Percentiles rank a stretch among this genome's conserved stretches.
Evolutionary conservation across 2,329 filamentous ascomycete genomes (phyloP).

Genomic region (Ophiocordyceps camponoti-rufipedis): DNA sequence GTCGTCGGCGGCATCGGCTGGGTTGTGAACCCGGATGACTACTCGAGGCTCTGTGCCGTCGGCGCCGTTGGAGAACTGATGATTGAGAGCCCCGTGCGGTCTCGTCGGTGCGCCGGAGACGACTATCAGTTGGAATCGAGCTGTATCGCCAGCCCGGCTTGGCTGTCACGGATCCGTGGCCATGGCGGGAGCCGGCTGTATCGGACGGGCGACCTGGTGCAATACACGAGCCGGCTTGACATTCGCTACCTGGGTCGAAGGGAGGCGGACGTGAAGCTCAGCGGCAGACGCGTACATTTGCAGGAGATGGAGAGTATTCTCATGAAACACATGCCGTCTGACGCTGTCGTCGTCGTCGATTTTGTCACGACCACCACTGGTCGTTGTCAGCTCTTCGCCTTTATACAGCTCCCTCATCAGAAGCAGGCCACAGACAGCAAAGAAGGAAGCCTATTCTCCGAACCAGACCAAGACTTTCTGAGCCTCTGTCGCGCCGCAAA

Average conservation of each 20-base stretch:
- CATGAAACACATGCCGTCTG: neutral
- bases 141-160: constrained; percentile 25
- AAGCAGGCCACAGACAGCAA: neutral
- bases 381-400: constrained; percentile 1
- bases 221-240: constrained; percentile 9
- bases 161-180: constrained; percentile 3
- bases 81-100: constrained; percentile 8
- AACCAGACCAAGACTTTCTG: neutral
- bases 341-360: neutral
- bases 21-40: neutral
- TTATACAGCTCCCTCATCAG: neutral
- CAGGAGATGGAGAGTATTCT: constrained; percentile 1
- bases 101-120: constrained; percentile 4
- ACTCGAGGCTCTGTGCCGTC: constrained; percentile 2
- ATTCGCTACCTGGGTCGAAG: constrained; percentile 1
- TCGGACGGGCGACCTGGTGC: constrained; percentile 28
- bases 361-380: neutral
- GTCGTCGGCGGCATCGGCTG: constrained; percentile 1
- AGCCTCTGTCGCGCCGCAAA: neutral
- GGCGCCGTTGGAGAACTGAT: constrained; percentile 9
- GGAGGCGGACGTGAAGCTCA: constrained; percentile 2
- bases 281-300: constrained; percentile 1
- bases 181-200: constrained; percentile 15
- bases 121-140: no score
- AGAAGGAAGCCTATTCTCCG: neutral